A percentile compares a stretch with the other conserved stretches of the same genome.
Evolutionary conservation across 169 alveolate species (phyloP).

Genomic region (Cystoisospora suis): DNA sequence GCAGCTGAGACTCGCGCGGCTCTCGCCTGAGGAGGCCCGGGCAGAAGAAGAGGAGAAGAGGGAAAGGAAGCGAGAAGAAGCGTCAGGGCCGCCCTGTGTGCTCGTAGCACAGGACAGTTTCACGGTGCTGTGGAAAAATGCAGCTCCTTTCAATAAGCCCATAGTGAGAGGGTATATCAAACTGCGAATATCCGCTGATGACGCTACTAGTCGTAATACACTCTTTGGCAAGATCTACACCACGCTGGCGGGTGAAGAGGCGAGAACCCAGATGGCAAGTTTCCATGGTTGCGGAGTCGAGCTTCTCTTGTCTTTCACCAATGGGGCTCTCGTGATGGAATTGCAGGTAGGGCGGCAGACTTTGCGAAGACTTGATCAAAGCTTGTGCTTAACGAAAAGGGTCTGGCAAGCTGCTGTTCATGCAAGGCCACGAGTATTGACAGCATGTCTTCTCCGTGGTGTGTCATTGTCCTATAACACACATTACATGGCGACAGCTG

Average conservation of each 20-base stretch:
- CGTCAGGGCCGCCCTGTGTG: constrained; percentile 58
- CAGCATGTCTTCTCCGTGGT: no score
- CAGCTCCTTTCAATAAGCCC: constrained; percentile 49
- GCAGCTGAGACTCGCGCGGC: no score
- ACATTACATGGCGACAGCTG: no score
- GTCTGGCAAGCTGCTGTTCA: no score
- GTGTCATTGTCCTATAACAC: no score
- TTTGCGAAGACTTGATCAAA: no score
- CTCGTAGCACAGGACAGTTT: constrained; percentile 50
- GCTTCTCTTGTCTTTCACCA: constrained; percentile 46
- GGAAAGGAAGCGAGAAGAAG: neutral
- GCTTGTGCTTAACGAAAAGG: no score
- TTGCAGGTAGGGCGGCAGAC: constrained; percentile 35
- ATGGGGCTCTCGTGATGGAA: constrained; percentile 57
- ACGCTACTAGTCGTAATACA: neutral
- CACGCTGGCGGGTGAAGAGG: constrained; percentile 17
- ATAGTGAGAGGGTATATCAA: constrained; percentile 29
- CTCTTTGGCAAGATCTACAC: constrained; percentile 47
- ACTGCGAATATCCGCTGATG: constrained; percentile 23
- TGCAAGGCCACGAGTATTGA: no score
- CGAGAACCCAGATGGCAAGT: constrained; percentile 4
- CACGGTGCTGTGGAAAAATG: constrained; percentile 58
- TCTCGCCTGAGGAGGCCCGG: constrained; percentile 2
- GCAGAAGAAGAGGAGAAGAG: neutral
- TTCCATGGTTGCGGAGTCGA: constrained; percentile 66